Conservation (phyloP, 1,284 basidiomycete species). For the Ustilago trichophora region DNA sequence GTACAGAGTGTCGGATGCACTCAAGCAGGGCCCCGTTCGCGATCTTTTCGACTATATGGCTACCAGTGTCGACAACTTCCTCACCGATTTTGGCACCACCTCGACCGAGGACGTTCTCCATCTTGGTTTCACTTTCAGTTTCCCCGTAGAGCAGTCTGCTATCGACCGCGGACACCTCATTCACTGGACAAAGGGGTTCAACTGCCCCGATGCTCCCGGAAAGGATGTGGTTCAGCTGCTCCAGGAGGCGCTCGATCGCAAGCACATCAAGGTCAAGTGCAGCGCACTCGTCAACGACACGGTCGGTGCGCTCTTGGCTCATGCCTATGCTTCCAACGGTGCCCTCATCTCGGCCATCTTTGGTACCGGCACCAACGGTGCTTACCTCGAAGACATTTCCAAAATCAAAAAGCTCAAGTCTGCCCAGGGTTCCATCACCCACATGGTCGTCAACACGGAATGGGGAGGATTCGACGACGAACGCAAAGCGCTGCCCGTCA, state of each 20-base stretch:
- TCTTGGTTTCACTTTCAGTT: slow-evolving; percentile 79
- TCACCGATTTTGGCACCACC: slow-evolving; percentile 74
- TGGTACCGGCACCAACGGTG: slow-evolving; percentile 97
- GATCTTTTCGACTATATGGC: slow-evolving; percentile 80
- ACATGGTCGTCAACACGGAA: slow-evolving; percentile 96
- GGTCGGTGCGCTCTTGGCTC: slow-evolving; percentile 89
- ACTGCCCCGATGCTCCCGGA: slow-evolving; percentile 75
- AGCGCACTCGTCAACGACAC: slow-evolving; percentile 94
- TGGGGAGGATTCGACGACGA: slow-evolving; percentile 70
- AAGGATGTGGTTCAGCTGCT: slow-evolving; percentile 90
- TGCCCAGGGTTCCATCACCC: slow-evolving; percentile 22
- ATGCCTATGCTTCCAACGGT: slow-evolving; percentile 88
- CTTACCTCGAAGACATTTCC: slow-evolving; percentile 86
- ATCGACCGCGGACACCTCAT: slow-evolving; percentile 84
- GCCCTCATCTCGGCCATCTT: slow-evolving; percentile 86
- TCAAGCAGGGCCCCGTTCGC: slow-evolving; percentile 55
- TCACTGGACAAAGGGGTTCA: slow-evolving; percentile 67
- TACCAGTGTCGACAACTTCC: slow-evolving; percentile 90
- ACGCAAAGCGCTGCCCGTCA: slow-evolving; percentile 86
- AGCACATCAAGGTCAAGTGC: slow-evolving; percentile 91
- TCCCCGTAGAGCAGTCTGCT: slow-evolving; percentile 93
- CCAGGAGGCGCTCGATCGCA: slow-evolving; percentile 90
- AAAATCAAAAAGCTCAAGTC: slow-evolving; percentile 78
- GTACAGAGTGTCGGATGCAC: slow-evolving; percentile 61
- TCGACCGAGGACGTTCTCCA: slow-evolving; percentile 59